phyloP scores from a whole-genome alignment of 192 early-diverging fungal species.

The Chytriomyces sp. region DNA sequence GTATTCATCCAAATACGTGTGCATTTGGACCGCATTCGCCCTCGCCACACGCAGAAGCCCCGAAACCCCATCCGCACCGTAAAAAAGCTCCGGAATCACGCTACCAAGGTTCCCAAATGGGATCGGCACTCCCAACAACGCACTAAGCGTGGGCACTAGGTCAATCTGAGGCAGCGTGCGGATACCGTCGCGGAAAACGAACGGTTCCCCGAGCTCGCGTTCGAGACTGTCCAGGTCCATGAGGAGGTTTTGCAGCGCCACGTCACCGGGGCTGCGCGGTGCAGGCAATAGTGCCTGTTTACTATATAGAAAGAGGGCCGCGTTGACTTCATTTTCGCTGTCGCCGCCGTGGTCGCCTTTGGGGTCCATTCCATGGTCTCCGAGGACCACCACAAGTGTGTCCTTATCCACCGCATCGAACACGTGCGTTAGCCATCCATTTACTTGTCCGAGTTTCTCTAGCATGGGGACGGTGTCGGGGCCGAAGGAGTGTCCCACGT shows the following conservation, averaged over 20 bases:
- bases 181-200: slow-evolving; percentile 22
- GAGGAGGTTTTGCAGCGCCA: slow-evolving; percentile 2
- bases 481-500: slow-evolving; percentile 90
- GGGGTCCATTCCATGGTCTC: slow-evolving; percentile 86
- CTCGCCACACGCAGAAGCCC: slow-evolving; percentile 57
- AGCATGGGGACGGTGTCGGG: slow-evolving; percentile 87
- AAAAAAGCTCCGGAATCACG: slow-evolving; percentile 85
- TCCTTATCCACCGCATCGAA: slow-evolving; percentile 70
- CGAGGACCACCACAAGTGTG: slow-evolving; percentile 85
- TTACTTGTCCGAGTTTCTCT: slow-evolving; percentile 83
- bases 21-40: slow-evolving; percentile 70
- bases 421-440: slow-evolving; percentile 70
- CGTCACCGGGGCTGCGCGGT: not conserved
- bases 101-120: slow-evolving; percentile 93
- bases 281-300: slow-evolving; percentile 48
- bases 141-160: slow-evolving; percentile 80
- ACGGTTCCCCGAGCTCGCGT: slow-evolving; percentile 26
- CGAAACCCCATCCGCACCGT: not conserved
- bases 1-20: slow-evolving; percentile 66
- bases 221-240: slow-evolving; percentile 7
- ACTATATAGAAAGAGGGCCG: slow-evolving; percentile 82
- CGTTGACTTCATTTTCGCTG: slow-evolving; percentile 84
- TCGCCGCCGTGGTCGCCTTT: slow-evolving; percentile 98
- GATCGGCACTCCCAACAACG: slow-evolving; percentile 81
- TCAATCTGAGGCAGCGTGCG: slow-evolving; percentile 88